Conservation (phyloP, 2,329 filamentous ascomycete genomes). For the Penicillium freii region DNA sequence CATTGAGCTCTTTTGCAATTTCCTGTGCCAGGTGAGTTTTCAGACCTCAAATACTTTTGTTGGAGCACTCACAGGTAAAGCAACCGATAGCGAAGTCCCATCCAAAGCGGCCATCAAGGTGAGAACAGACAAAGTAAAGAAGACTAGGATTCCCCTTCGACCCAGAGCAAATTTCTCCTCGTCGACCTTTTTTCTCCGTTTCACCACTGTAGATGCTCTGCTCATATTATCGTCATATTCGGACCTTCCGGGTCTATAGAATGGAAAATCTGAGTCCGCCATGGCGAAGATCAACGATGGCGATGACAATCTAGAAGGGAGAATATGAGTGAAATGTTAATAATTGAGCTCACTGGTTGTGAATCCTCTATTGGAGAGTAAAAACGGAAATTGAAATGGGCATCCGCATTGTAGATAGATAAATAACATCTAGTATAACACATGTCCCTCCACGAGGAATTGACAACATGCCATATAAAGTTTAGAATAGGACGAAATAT, state of each 20-base stretch:
- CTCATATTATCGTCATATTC: slow-evolving; percentile 6
- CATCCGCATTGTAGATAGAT: not conserved
- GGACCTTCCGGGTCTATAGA: slow-evolving; percentile 10
- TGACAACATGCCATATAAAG: not conserved
- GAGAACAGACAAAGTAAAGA: slow-evolving; percentile 24
- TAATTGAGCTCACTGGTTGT: too few species aligned
- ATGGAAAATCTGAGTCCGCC: slow-evolving; percentile 9
- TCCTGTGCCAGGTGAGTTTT: slow-evolving; percentile 22
- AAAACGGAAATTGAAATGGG: not conserved
- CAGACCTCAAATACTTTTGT: fast-evolving
- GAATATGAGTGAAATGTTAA: not conserved
- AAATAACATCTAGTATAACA: not conserved
- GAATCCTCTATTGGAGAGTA: not conserved
- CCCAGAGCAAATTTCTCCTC: slow-evolving; percentile 22
- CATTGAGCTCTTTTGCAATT: slow-evolving; percentile 35
- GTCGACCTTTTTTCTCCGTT: not conserved
- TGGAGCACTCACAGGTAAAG: slow-evolving; percentile 19
- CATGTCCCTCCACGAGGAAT: not conserved
- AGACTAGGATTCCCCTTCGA: slow-evolving; percentile 19
- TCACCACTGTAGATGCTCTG: slow-evolving; percentile 8
- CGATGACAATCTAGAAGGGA: not conserved
- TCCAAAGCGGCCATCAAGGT: slow-evolving; percentile 28
- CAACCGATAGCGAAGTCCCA: slow-evolving; percentile 26
- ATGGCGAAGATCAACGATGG: not conserved
- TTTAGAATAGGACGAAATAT: slow-evolving; percentile 11